Base-by-base conservation (phyloP, 345 rosid genomes). In the Kernera saxatilis region DNA sequence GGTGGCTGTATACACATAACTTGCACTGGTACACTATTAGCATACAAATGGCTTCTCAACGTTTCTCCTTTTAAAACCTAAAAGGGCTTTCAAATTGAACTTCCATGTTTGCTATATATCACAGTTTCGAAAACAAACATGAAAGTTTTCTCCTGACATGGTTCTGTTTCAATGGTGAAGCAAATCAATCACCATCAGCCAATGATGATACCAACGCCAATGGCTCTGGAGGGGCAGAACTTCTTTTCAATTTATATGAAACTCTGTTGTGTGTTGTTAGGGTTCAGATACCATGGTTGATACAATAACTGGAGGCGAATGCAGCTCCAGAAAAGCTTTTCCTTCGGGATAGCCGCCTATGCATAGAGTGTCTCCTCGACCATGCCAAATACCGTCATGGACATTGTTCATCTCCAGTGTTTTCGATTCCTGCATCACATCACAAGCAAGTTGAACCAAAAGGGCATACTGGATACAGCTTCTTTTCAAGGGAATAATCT, bases 391-490 rank as follows among this genome's bases (percentile, higher is more conserved):
- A 39, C 97, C 92, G 9, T 87, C 94, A 57, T 88, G 97, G 48
- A 93, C 96, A 71, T 93, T 93, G 83, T 93, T 93, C 85, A 93
- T 93, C 84, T 91, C 98, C 77, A 93, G 53, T 3, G 98, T 93
- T 80, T 92, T 83, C 7, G 97, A 84, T 67, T 90, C 96, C 98
- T 93, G 81, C 73, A 70, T 64, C 69, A 53, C 25, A 49, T 60
- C 54, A 21, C 49, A 69, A 57, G 15, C 45, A 69, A 69, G 29
- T 68, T 74, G 9, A 41, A 59, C 50, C 22, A 60, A 60, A 52
- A 30, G 19, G 29, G 14, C 22, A 52, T 3, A 63, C 41, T 5
- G 21, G 26, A 25, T 33, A 60, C 55, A 33, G 0, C 73, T 46
- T 67, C 49, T 6, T 37, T 45, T 18, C 32, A 22, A 36, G 35